Conservation (phyloP, 73 alveolate genomes). For the Paramecium pentaurelia region DNA sequence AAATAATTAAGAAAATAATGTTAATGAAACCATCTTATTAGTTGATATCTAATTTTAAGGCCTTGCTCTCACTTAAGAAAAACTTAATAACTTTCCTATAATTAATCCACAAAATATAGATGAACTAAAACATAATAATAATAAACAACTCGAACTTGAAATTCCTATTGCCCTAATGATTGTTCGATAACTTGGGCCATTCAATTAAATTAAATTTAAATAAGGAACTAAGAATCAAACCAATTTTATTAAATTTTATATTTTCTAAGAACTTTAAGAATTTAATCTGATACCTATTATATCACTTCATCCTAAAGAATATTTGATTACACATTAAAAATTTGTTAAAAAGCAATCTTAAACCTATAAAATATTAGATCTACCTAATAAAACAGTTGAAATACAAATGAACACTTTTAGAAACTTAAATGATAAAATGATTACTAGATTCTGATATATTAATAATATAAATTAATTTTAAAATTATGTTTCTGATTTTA, state of each 20-base stretch:
- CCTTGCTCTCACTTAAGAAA: neutral
- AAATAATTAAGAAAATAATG: neutral
- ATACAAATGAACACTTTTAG: neutral
- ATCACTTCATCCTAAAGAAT: neutral
- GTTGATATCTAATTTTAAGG: neutral
- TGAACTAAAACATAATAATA: neutral
- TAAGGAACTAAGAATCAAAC: neutral
- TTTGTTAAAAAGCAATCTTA: neutral
- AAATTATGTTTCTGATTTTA: constrained; percentile 11
- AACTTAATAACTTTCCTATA: neutral
- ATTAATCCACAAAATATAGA: neutral
- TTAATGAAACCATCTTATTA: neutral
- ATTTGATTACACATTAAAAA: neutral
- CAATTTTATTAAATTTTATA: neutral
- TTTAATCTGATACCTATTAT: neutral
- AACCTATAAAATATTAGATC: neutral
- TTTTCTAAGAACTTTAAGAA: neutral
- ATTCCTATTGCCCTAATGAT: neutral
- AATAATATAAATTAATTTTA: neutral
- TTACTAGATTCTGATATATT: neutral
- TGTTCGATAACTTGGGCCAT: neutral
- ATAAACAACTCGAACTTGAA: neutral
- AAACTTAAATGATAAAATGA: neutral
- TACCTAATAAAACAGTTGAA: neutral
- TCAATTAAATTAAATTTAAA: neutral